Base-by-base conservation (phyloP, 345 rosid species). In the Bruguiera sexangula region DNA sequence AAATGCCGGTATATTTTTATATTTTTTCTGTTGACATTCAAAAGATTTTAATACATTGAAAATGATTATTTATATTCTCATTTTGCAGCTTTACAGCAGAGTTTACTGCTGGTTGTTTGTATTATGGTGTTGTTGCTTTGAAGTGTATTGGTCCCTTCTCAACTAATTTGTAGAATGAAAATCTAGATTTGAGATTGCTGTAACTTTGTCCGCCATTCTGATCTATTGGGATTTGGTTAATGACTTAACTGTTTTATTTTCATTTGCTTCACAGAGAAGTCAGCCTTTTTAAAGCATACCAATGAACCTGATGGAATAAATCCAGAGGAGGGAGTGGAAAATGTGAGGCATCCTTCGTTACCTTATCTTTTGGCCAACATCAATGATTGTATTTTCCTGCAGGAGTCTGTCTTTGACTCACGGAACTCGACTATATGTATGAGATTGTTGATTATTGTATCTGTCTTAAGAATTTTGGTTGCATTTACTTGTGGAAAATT, bases 301-400 rank as follows among this genome's bases (percentile, higher is more conserved):
- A 70, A 46, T 63, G 63, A 67, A 62, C 81, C 79, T 60, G 75
- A 73, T 63, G 6, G 5, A 6, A 69, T 30, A 60, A 75, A 71
- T 26, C 60, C 32, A 8, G 57, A 30, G 27, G 86, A 79, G 65
- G 89, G 81, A 58, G 90, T 82, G 68, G 93, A 83, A 67, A 87
- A 84, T 79, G 98, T 85, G 75, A 82, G 88, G 65, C 56, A 29
- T 70, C 18, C 53, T 0, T 48, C 43, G 8, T 52, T 26, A 16
- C 26, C 26, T 32, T 7, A 39, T 18, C 18, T 34, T 36, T 63
- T 72, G 62, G 26, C 39, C 22, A 21, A 16, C 43, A 27, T 58
- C 13, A 46, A 13, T 57, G 65, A 13, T 72, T 57, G 36, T 27
- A 29, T 60, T 29, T 21, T 34, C 15, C 22, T 22, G 5, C 69